Evolutionary conservation across 164 flowering plant genomes (phyloP).

Genomic region (Santalum album): DNA sequence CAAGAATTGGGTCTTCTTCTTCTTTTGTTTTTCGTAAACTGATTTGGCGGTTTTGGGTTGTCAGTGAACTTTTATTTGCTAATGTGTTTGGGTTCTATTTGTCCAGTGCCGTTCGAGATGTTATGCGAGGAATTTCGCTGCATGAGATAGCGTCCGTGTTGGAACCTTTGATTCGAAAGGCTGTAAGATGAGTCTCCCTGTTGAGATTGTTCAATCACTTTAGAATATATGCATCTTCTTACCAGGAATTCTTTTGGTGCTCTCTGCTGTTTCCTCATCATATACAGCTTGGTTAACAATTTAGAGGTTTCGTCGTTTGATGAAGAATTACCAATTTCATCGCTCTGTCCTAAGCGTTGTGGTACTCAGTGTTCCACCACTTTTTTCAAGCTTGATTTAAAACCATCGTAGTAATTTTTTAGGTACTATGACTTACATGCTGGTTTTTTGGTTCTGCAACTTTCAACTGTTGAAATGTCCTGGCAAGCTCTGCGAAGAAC

Average conservation of each 20-base stretch:
- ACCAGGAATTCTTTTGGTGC: not conserved
- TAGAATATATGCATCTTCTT: not conserved
- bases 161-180: conserved; percentile 34
- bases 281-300: not conserved
- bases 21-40: not conserved
- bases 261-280: not conserved
- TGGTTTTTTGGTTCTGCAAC: too few species aligned
- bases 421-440: too few species aligned
- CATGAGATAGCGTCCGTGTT: conserved; percentile 18
- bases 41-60: not conserved
- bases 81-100: conserved; percentile 6
- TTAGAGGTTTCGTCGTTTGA: not conserved
- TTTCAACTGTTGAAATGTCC: too few species aligned
- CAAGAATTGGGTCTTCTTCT: not conserved
- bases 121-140: conserved; percentile 13
- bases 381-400: not conserved
- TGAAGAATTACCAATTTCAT: not conserved
- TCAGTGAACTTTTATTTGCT: not conserved
- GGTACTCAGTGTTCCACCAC: not conserved
- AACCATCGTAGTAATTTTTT: too few species aligned
- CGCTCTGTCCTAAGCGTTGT: too few species aligned
- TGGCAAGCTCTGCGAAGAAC: too few species aligned
- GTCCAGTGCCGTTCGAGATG: conserved; percentile 24
- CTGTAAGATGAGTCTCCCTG: conserved; percentile 24
- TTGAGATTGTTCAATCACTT: not conserved